Conservation (phyloP, 2,329 filamentous ascomycete genomes). For the Orbilia javanica region DNA sequence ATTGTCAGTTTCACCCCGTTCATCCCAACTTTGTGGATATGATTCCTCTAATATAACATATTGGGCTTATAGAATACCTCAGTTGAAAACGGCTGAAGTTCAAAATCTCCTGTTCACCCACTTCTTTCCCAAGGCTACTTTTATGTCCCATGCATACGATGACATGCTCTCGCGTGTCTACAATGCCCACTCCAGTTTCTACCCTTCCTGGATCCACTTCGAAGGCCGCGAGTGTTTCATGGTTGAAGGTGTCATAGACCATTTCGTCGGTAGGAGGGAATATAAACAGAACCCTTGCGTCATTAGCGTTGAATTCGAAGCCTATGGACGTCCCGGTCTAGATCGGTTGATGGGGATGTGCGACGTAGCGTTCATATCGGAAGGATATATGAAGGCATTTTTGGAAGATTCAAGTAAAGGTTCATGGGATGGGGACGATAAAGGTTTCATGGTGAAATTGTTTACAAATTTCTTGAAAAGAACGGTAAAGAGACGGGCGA, state of each 20-base stretch:
- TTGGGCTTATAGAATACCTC: slow-evolving; percentile 8
- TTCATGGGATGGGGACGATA: slow-evolving; percentile 21
- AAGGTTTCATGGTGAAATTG: slow-evolving; percentile 10
- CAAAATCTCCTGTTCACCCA: slow-evolving; percentile 44
- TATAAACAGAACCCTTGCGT: slow-evolving; percentile 14
- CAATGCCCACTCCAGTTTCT: slow-evolving; percentile 51
- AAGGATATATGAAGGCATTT: slow-evolving; percentile 45
- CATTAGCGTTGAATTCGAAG: slow-evolving; percentile 60
- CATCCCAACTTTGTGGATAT: too few relatives aligned
- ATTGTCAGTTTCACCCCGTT: slow-evolving; percentile 33
- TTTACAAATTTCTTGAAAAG: slow-evolving; percentile 10
- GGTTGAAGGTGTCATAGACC: slow-evolving; percentile 48
- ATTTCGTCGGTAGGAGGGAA: slow-evolving; percentile 16
- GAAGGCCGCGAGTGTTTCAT: slow-evolving; percentile 60
- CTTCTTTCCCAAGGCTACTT: slow-evolving; percentile 41
- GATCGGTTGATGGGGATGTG: slow-evolving; percentile 48
- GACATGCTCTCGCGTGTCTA: slow-evolving; percentile 53
- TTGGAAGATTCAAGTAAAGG: slow-evolving; percentile 17
- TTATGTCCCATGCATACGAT: slow-evolving; percentile 46
- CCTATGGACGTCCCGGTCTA: slow-evolving; percentile 54
- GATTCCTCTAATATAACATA: not conserved
- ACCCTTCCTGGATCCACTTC: slow-evolving; percentile 59
- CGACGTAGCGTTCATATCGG: slow-evolving; percentile 58
- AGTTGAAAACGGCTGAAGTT: slow-evolving; percentile 41
- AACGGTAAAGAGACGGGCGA: slow-evolving; percentile 18